phyloP scores from a whole-genome alignment of 768 basidiomycete genomes.

The Naganishia friedmannii region DNA sequence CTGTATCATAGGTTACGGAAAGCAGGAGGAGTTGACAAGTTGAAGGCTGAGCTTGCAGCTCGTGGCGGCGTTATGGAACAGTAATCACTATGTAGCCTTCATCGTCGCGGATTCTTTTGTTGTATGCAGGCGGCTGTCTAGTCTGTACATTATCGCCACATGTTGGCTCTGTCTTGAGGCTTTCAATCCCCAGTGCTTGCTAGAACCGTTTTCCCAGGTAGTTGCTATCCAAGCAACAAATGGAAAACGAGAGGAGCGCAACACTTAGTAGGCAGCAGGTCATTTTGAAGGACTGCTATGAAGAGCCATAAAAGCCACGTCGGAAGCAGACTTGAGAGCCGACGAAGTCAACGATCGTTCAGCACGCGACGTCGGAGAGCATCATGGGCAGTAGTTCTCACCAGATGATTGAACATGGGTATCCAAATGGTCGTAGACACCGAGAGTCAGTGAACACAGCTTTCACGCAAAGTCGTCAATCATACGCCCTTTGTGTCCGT shows the following conservation, averaged over 20 bases:
- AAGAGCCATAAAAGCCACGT: not conserved
- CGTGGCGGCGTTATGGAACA: constrained; percentile 24
- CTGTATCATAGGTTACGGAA: constrained; percentile 37
- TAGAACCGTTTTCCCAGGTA: no score
- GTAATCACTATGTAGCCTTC: not conserved
- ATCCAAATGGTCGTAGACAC: not conserved
- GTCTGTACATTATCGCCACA: not conserved
- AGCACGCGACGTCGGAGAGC: not conserved
- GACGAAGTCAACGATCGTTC: not conserved
- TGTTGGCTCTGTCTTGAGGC: no score
- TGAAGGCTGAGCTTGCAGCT: constrained; percentile 24
- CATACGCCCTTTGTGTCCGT: not conserved
- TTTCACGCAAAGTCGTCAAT: not conserved
- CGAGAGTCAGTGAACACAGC: not conserved
- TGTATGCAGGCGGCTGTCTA: not conserved
- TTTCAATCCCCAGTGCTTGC: no score
- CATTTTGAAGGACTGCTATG: no score
- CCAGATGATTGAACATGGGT: not conserved
- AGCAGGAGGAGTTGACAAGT: constrained; percentile 46
- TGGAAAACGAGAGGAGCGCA: no score
- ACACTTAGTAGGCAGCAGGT: no score
- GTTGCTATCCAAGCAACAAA: no score
- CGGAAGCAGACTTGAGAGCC: not conserved
- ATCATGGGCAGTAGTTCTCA: not conserved
- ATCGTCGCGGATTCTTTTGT: not conserved